These are phyloP conservation scores for Paecilomyces formosus DNA, from an alignment of 2,329 filamentous ascomycete species.

Conservation along the genomic window DNA sequence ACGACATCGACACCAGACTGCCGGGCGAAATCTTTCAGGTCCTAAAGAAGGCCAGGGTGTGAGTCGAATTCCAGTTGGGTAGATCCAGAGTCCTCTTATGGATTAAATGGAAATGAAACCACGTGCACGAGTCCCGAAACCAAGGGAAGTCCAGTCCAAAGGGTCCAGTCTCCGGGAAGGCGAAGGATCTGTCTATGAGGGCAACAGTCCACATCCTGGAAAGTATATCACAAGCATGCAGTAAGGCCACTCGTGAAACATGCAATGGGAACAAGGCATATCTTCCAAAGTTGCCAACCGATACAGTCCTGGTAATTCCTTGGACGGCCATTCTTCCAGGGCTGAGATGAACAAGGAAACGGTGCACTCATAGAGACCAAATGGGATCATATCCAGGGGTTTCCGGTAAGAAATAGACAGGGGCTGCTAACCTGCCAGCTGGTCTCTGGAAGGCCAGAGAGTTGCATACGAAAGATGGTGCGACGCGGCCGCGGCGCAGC, in stretches of 20 bases:
- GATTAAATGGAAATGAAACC: background rate
- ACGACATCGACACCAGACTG: slow-evolving; percentile 96
- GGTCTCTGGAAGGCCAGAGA: slow-evolving; percentile 96
- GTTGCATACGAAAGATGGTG: slow-evolving; percentile 94
- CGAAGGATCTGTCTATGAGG: background rate
- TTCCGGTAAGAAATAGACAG: slow-evolving; percentile 23
- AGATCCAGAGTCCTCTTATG: slow-evolving; percentile 9
- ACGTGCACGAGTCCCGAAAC: background rate
- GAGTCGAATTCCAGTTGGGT: slow-evolving; percentile 60
- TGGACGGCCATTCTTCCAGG: background rate
- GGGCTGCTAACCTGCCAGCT: slow-evolving; percentile 97
- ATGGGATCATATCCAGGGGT: slow-evolving; percentile 12
- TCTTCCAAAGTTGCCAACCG: background rate
- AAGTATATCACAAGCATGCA: background rate
- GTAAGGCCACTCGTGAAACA: background rate
- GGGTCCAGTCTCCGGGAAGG: background rate
- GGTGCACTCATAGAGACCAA: slow-evolving; percentile 7
- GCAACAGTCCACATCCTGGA: background rate
- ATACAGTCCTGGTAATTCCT: background rate
- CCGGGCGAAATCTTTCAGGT: slow-evolving; percentile 98
- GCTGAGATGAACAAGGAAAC: slow-evolving; percentile 1
- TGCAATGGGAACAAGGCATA: background rate
- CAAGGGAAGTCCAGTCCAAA: background rate
- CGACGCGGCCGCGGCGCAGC: slow-evolving; percentile 72
- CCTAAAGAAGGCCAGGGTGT: slow-evolving; percentile 76